Base-by-base conservation (phyloP, 1,284 basidiomycete species). In the Heterobasidion parviporum region DNA sequence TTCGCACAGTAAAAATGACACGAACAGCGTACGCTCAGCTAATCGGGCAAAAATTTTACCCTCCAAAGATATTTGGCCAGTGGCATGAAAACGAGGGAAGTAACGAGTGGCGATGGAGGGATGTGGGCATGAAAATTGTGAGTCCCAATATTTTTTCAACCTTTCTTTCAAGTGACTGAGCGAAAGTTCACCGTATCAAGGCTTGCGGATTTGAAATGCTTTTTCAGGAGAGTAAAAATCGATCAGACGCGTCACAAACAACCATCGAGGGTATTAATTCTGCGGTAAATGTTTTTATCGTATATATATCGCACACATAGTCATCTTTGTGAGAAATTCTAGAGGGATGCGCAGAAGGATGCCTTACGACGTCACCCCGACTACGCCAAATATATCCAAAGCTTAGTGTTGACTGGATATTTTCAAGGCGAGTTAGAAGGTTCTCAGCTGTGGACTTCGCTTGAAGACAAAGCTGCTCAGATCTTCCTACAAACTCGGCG, bases 181-280 rank as follows among this genome's bases (percentile, higher is more conserved):
- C 44, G 34, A 3, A 16, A 9, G 20, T 8, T n/a, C 38, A 7
- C 8, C 8, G 10, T 41, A 12, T 41, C 12, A 12, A 93, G 90
- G 85, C 92, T 4, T 92, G 91, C 60, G 94, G 94, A 0, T 97
- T 97, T 62, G 94, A 98, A 72, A 97, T 97, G 80, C 78, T 95
- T 54, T 97, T 89, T 69, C 82, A 93, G 71, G 88, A 94, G 69
- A 81, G 81, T 65, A 83, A 89, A 72, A 70, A 72, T 62, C 77
- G 74, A 59, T 68, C 68, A 58, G 74, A 75, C 33, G 62, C 61
- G 4, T 60, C 69, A 12, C 74, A 68, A 47, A 64, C 66, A 9
- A 74, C 68, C 20, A 56, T 68, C 32, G 76, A 78, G 49, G 70
- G 64, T 33, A 62, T 70, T 10, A 65, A 69, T 36, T 75, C 75